Evolutionary conservation across 2,329 filamentous ascomycete species (phyloP), one percentile per base, ranked within the genome.

Genomic region (Fusarium palustre): DNA sequence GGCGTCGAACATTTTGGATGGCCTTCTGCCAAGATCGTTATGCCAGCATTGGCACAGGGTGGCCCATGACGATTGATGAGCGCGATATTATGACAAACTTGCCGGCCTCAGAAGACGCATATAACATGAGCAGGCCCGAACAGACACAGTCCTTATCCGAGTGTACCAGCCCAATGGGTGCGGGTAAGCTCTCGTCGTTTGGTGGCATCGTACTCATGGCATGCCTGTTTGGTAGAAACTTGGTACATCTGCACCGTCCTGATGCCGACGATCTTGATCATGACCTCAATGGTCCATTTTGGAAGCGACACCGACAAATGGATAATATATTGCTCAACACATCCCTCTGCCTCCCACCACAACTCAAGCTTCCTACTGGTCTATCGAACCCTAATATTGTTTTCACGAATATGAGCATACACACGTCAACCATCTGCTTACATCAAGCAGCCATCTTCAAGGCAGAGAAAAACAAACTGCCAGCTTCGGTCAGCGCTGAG

Each of bases 371-470:
- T 33, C 94, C 96, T 0, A 81, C 82, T 18, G 93, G 93, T 1
- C 81, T 97, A 34, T 82, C 85, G 18, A 91, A 94, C 74, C 87
- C 94, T 5, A 98, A 97, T 69, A 89, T 95, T 55, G 89, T 98
- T 7, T 98, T 97, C 77, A 89, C 92, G 59, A 98, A 98, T 75
- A 97, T 99, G 93, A 94, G 92, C 76, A 93, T 99, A 33, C 94
- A 98, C 77, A 97, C 96, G 0, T 97, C 94, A 1, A 94, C 93
- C 2, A 98, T 99, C 55, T 98, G 95, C 78, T 83, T 99, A n/a
- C 96, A 99, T 76, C 96, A 99, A 81, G 96, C 95, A 4, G 96
- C 96, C 28, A 98, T 99, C 22, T 97, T 95, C 85, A 98, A 97
- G 78, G 94, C 94, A 0, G 95, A 98, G 74, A 96, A 94, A 80